phyloP scores from a whole-genome alignment of 1,284 basidiomycete genomes.

The Dichomitus squalens region DNA sequence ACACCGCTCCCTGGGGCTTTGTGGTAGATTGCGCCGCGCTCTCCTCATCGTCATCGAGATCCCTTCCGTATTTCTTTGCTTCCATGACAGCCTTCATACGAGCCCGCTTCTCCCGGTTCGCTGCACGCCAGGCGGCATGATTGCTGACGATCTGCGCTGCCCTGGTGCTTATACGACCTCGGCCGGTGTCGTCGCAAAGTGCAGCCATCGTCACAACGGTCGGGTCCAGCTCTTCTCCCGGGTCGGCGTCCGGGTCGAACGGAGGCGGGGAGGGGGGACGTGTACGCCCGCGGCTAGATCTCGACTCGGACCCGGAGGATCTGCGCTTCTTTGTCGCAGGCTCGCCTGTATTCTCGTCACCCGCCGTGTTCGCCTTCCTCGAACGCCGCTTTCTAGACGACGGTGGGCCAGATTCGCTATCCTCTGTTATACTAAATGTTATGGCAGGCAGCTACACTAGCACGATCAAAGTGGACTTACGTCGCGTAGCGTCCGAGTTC shows the following conservation, averaged over 20 bases:
- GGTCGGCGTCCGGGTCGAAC: conserved; percentile 59
- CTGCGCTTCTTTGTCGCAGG: conserved; percentile 12
- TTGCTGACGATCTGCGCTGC: conserved; percentile 68
- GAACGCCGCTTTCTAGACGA: conserved; percentile 9
- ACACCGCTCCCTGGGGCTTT: not conserved
- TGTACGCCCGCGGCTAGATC: conserved; percentile 18
- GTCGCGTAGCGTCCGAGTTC: not conserved
- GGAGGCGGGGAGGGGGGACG: conserved; percentile 49
- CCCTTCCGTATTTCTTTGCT: conserved; percentile 69
- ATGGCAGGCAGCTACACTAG: not conserved
- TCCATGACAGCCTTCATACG: conserved; percentile 65
- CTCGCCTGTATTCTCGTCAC: not conserved
- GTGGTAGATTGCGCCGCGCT: conserved; percentile 10
- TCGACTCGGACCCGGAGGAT: not conserved
- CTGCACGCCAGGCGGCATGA: conserved; percentile 66
- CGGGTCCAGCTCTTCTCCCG: conserved; percentile 77
- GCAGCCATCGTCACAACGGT: conserved; percentile 77
- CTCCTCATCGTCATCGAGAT: conserved; percentile 48
- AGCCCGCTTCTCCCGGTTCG: conserved; percentile 63
- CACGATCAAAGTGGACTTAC: not conserved
- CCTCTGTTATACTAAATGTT: not conserved
- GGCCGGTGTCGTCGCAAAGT: conserved; percentile 72
- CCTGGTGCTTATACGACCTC: conserved; percentile 74
- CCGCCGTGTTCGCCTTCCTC: not conserved
- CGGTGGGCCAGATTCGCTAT: not conserved